Evolutionary conservation across 148 eudicot genomes (phyloP).

Genomic region (Amaranthus cruentus): DNA sequence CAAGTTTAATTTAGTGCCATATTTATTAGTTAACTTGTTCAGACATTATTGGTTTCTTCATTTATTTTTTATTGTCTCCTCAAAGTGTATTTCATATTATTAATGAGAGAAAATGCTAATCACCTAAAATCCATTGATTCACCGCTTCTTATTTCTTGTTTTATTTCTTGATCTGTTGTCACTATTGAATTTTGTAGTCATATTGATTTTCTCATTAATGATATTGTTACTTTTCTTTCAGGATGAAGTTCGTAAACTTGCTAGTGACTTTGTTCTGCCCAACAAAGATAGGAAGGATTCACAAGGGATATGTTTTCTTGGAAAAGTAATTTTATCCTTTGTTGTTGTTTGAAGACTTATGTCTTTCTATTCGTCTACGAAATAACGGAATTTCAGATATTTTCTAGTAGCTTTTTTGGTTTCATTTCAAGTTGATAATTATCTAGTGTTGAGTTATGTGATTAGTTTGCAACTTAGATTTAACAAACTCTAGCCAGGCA

Average conservation of each 20-base stretch:
- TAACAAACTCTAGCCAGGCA: too few relatives aligned
- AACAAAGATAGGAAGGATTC: conserved; percentile 96
- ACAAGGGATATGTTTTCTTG: conserved; percentile 98
- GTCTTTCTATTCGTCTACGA: neutral
- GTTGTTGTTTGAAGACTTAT: neutral
- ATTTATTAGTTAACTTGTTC: too few relatives aligned
- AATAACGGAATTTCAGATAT: neutral
- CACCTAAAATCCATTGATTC: neutral
- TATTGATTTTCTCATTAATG: neutral
- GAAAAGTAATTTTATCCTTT: conserved; percentile 54
- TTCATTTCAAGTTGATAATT: neutral
- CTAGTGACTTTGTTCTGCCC: conserved; percentile 60
- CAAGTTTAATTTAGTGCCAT: too few relatives aligned
- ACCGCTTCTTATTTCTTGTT: neutral
- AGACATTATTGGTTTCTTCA: too few relatives aligned
- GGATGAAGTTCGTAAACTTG: conserved; percentile 89
- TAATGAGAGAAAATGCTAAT: too few relatives aligned
- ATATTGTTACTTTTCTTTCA: conserved; percentile 22
- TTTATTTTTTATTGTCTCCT: too few relatives aligned
- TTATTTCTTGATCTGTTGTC: neutral
- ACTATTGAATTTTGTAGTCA: neutral
- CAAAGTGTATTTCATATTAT: too few relatives aligned
- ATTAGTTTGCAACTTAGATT: neutral
- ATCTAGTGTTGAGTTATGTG: neutral
- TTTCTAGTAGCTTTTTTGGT: neutral